A percentile compares a stretch with the other conserved stretches of the same genome.
Evolutionary conservation across 306 rosid species (phyloP).

Genomic region (Delonix regia): DNA sequence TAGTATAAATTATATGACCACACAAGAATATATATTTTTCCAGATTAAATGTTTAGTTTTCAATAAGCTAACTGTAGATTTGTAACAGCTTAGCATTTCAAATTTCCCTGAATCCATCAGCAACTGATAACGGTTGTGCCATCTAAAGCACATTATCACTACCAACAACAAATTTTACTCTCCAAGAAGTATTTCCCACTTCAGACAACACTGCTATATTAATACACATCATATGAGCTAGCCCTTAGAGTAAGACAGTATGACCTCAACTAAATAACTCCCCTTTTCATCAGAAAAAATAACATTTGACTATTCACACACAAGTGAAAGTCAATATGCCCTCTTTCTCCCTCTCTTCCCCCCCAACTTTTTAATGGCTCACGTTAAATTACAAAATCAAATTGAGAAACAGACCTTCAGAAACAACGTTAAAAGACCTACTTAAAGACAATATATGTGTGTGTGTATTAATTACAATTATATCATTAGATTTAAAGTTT

Average conservation of each 20-base stretch:
- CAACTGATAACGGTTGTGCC: slow-evolving; percentile 11
- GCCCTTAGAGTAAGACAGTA: background rate
- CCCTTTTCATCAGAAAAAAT: background rate
- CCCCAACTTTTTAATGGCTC: background rate
- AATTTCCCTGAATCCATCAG: background rate
- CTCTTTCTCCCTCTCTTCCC: background rate
- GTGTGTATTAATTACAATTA: background rate
- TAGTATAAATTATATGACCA: background rate
- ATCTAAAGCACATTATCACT: background rate
- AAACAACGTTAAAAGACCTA: background rate
- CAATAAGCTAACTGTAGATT: background rate
- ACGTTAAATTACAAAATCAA: background rate
- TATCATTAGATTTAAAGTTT: background rate
- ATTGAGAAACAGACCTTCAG: background rate
- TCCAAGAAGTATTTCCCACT: background rate
- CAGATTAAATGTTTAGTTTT: background rate
- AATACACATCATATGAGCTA: background rate
- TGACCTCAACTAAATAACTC: background rate
- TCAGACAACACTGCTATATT: background rate
- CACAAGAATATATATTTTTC: background rate
- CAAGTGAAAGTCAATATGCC: background rate
- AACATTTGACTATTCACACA: background rate
- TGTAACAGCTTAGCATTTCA: background rate
- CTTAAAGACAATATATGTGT: background rate
- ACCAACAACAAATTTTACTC: background rate